A percentile compares a stretch with the other conserved stretches of the same genome.
These are phyloP conservation scores for Talaromyces stipitatus DNA, from an alignment of 495 filamentous ascomycete genomes.

Conservation along the genomic window DNA sequence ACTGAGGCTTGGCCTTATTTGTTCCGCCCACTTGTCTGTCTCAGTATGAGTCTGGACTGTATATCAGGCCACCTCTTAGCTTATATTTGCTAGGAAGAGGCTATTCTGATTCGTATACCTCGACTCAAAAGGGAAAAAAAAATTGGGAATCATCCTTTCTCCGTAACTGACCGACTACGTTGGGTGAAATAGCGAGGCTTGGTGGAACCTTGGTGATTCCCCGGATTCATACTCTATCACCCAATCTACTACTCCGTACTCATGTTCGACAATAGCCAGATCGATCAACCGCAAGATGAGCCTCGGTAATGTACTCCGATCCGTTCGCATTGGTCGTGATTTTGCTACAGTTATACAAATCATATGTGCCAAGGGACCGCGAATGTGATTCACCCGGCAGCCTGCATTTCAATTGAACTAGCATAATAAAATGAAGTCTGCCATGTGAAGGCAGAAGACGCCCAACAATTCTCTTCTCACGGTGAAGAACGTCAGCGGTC, in stretches of 20 bases:
- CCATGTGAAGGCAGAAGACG: not conserved
- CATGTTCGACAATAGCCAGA: not conserved
- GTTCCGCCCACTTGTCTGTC: not conserved
- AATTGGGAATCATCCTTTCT: no score
- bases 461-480: not conserved
- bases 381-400: not conserved
- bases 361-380: no score
- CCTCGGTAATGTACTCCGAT: not conserved
- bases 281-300: not conserved
- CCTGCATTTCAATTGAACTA: not conserved
- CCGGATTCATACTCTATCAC: not conserved
- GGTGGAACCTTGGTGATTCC: not conserved
- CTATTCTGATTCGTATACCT: no score
- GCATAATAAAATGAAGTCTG: not conserved
- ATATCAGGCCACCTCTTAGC: not conserved
- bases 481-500: not conserved
- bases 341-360: not conserved
- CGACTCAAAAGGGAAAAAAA: no score
- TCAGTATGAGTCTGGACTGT: no score
- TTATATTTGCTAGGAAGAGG: not conserved
- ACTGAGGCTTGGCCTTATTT: not conserved
- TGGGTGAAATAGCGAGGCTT: not conserved
- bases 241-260: not conserved
- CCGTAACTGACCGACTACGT: not conserved
- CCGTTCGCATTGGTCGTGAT: not conserved